These are phyloP conservation scores for Salix viminalis DNA, from an alignment of 345 rosid genomes.

Conservation along the genomic window DNA sequence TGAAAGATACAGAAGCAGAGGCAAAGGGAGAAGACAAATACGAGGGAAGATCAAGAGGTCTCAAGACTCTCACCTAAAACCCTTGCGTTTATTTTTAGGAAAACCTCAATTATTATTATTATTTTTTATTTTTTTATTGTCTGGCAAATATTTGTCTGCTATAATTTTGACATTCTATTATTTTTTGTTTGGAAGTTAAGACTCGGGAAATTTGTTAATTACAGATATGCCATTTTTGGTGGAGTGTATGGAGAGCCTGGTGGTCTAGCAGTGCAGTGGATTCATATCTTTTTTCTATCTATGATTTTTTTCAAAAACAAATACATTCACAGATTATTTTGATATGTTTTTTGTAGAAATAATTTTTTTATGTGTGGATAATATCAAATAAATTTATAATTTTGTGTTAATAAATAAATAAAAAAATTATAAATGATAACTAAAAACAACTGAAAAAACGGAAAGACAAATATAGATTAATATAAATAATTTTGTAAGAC, in stretches of 20 bases:
- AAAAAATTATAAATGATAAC: no score
- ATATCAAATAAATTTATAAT: no score
- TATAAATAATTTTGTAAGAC: no score
- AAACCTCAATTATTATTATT: background rate
- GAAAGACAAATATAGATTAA: no score
- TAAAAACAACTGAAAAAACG: no score
- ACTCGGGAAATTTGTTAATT: background rate
- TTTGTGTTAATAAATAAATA: no score
- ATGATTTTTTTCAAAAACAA: background rate
- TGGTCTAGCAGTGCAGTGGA: background rate
- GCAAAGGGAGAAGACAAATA: slow-evolving; percentile 8
- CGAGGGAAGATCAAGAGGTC: background rate
- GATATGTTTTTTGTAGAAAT: no score
- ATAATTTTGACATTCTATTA: background rate
- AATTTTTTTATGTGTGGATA: no score
- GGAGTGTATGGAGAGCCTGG: background rate
- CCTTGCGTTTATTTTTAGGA: slow-evolving; percentile 6
- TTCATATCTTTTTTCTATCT: background rate
- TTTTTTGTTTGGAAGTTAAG: background rate
- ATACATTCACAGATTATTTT: no score
- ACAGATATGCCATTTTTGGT: background rate
- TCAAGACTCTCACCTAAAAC: slow-evolving; percentile 13
- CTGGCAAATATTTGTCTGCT: slow-evolving; percentile 6
- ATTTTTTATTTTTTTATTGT: background rate
- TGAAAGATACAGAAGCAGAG: slow-evolving; percentile 9